Base-by-base conservation (phyloP, 768 basidiomycete genomes). In the Boletus coccyginus region DNA sequence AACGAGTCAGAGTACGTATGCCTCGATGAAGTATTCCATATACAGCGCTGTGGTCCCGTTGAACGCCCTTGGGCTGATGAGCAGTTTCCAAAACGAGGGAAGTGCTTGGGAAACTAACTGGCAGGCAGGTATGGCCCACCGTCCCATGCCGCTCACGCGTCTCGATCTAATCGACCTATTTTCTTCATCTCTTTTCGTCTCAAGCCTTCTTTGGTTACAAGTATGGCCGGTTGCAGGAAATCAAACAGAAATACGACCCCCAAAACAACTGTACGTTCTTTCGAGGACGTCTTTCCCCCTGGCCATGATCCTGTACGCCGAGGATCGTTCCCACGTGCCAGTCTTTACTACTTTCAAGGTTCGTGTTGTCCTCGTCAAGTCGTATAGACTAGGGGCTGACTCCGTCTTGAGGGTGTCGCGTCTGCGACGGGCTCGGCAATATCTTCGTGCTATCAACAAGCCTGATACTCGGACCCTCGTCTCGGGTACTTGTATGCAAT, bases 11-110 rank as follows among this genome's bases (percentile, higher is more conserved):
- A 52, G 13, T 5, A 49, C 50, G 8, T 29, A 56, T n/a, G 2
- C 1, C 3, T 31, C 47, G 3, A 19, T 55, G 42, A 36, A 33
- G 10, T 42, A 36, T 8, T 40, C 57, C 17, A 24, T 62, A 9
- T 27, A 55, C 10, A 3, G 17, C 24, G 52, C 64, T 2, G 55
- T 57, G 14, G 41, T 45, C 8, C 64, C 61, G 0, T 48, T 60
- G 42, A 47, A n/a, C 10, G 46, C 48, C 5, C 50, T 62, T 2
- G 64, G 64, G 7, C 27, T 66, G 36, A 56, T 39, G 2, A 43
- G 53, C 24, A 60, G 63, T 47, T 66, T 54, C 50, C 64, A 63
- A 42, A 66, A 66, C 29, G 64, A 66, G 32, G 61, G 53, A 16
- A 59, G 56, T n/a, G 47, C 49, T 3, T 60, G 46, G 38, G 64